These are phyloP conservation scores for Xylaria hypoxylon DNA, from an alignment of 2,329 filamentous ascomycete species.

Conservation along the genomic window DNA sequence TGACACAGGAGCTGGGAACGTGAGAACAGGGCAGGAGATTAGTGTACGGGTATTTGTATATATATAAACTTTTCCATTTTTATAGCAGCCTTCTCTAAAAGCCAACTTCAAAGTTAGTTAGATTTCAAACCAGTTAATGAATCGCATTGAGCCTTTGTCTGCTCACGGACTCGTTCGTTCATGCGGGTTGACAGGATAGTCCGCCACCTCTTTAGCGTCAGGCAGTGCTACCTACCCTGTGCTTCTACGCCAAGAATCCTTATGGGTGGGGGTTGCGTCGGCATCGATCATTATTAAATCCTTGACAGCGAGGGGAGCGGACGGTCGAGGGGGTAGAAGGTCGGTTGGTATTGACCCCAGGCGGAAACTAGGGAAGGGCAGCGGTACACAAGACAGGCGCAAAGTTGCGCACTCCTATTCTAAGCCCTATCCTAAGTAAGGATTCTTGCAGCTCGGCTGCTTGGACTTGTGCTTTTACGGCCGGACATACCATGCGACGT, in stretches of 20 bases:
- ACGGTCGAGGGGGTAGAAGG: constrained; percentile 2
- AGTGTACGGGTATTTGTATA: constrained; percentile 2
- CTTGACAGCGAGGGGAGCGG: neutral
- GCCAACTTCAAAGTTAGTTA: no score
- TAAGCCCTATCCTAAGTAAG: neutral
- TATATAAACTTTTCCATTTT: neutral
- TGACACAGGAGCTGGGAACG: neutral
- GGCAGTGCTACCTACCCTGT: neutral
- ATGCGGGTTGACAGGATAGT: no score
- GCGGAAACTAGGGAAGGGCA: no score
- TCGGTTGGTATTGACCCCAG: neutral
- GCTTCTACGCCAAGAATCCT: constrained; percentile 3
- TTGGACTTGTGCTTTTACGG: neutral
- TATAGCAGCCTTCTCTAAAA: neutral
- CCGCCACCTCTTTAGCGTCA: neutral
- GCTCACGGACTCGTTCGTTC: neutral
- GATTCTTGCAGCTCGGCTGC: constrained; percentile 8
- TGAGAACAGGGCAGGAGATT: neutral
- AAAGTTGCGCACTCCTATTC: neutral
- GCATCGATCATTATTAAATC: neutral
- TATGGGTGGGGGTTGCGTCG: neutral
- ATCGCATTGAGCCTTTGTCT: neutral
- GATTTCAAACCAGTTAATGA: neutral
- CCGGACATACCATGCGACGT: neutral
- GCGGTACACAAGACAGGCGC: neutral